Evolutionary conservation across 139 green algal genomes (phyloP), one percentile per base, ranked within the genome.

Genomic region (Haematococcus lacustris): DNA sequence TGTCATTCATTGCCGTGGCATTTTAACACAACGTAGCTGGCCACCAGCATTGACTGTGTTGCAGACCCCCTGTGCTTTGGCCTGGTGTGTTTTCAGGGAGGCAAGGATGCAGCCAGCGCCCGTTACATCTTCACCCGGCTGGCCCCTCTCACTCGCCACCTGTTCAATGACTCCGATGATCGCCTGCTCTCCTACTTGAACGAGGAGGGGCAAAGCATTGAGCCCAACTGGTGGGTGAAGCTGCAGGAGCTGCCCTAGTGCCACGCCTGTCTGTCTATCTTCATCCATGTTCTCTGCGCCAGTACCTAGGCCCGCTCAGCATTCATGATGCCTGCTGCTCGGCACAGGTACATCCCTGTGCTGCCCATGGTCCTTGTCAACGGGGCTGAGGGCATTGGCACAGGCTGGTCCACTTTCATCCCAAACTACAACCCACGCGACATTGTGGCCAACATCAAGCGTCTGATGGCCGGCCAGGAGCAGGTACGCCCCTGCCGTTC

Each of bases 51-150:
- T n/a, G n/a, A n/a, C n/a, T n/a, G n/a, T n/a, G n/a, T n/a, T n/a
- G n/a, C n/a, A n/a, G n/a, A n/a, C n/a, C n/a, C n/a, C n/a, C n/a
- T n/a, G n/a, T n/a, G n/a, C n/a, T n/a, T n/a, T n/a, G n/a, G n/a
- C n/a, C n/a, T n/a, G n/a, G n/a, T n/a, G n/a, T n/a, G n/a, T 59
- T 34, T 68, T 41, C 85, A 92, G 82, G 95, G 95, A 61, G 95
- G 95, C 80, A 98, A 98, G 81, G 95, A 99, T 76, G 86, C 90
- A 57, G 93, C 94, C 33, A 90, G 74, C 64, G 74, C 94, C 28
- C 89, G 94, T 79, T 99, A 99, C 88, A 98, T 98, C 81, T 97
- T 93, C 87, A 99, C 96, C 23, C 80, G 89, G 28, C 87, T 98
- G 64, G 78, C 81, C 2, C 69, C 77, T 17, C 68, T 98, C 4